These are phyloP conservation scores for Fistulifera solaris DNA, from an alignment of 108 stramenopile species.

Conservation along the genomic window DNA sequence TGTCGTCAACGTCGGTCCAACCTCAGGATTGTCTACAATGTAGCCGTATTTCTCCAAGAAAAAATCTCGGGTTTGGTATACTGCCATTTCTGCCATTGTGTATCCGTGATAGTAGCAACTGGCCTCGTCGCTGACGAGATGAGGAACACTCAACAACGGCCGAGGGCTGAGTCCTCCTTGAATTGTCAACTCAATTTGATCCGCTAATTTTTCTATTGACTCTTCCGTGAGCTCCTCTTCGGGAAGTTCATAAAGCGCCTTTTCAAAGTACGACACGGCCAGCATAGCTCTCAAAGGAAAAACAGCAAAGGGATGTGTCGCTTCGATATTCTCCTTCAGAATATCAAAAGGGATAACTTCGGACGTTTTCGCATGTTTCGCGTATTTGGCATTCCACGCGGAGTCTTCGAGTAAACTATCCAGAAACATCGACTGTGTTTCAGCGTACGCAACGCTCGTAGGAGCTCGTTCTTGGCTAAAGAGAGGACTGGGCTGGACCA, in stretches of 20 bases:
- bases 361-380: constrained; percentile 26
- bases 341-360: constrained; percentile 46
- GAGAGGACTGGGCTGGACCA: constrained; percentile 42
- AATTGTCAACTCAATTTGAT: constrained; percentile 47
- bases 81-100: constrained; percentile 65
- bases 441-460: constrained; percentile 57
- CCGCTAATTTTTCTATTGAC: constrained; percentile 41
- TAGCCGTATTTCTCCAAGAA: constrained; percentile 48
- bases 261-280: constrained; percentile 63
- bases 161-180: constrained; percentile 59
- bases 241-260: constrained; percentile 61
- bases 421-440: constrained; percentile 62
- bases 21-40: constrained; percentile 61
- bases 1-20: constrained; percentile 44
- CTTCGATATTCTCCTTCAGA: constrained; percentile 50
- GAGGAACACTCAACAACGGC: constrained; percentile 53
- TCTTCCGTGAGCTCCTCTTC: constrained; percentile 54
- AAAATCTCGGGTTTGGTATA: constrained; percentile 62
- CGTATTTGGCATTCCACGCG: constrained; percentile 65
- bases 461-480: constrained; percentile 65
- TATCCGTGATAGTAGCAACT: constrained; percentile 58
- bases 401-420: constrained; percentile 61
- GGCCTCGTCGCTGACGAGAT: constrained; percentile 63
- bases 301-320: constrained; percentile 58
- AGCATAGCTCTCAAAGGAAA: constrained; percentile 51